phyloP scores from a whole-genome alignment of 192 early-diverging fungal genomes.

The Ambispora gerdemannii region DNA sequence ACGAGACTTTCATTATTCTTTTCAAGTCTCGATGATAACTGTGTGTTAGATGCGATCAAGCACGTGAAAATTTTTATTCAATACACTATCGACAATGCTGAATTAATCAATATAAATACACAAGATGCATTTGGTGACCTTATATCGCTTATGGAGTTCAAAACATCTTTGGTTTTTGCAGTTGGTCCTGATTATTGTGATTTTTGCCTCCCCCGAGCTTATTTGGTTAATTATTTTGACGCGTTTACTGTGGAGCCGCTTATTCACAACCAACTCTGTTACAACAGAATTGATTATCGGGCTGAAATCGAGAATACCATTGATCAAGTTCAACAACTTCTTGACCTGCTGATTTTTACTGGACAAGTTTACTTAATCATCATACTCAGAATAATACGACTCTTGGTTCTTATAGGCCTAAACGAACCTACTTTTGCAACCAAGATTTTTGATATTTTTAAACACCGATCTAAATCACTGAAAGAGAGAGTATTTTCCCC shows the following conservation, averaged over 20 bases:
- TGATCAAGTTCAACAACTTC: neutral
- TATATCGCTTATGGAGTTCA: constrained; percentile 21
- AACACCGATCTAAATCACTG: neutral
- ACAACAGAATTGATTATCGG: neutral
- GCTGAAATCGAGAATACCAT: neutral
- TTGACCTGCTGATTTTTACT: neutral
- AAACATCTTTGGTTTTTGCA: constrained; percentile 7
- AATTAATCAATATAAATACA: neutral
- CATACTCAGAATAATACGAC: neutral
- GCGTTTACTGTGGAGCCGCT: neutral
- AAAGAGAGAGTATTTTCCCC: neutral
- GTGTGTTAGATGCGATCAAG: neutral
- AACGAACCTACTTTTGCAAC: neutral
- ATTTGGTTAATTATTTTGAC: too few species aligned
- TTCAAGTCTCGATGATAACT: neutral
- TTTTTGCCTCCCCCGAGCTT: too few species aligned
- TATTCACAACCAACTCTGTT: neutral
- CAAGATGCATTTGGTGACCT: constrained; percentile 2
- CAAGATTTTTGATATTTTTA: neutral
- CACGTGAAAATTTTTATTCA: too few species aligned
- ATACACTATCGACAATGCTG: neutral
- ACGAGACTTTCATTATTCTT: constrained; percentile 4
- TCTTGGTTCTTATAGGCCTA: constrained; percentile 2
- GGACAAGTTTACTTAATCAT: neutral
- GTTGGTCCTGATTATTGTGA: neutral